A percentile compares a stretch with the other conserved stretches of the same genome.
phyloP scores from a whole-genome alignment of 805 yeast species.

The Saturnispora serradocipensis region DNA sequence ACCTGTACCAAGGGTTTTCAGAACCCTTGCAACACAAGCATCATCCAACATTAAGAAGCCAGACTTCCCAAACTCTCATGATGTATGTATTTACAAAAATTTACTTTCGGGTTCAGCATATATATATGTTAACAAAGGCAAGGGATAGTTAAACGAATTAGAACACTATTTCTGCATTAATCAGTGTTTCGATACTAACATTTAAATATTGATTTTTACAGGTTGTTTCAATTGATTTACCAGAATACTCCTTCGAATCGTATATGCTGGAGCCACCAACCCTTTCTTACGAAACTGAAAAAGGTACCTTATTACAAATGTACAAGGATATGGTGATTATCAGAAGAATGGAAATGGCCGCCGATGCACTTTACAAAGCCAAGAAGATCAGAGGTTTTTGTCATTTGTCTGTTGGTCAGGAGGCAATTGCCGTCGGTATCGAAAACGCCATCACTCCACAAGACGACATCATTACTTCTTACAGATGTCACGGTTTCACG shows the following conservation, averaged over 20 bases:
- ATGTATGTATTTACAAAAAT: constrained; percentile 3
- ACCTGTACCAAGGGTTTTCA: constrained; percentile 5
- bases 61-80: constrained; percentile 5
- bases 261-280: constrained; percentile 71
- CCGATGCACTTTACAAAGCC: constrained; percentile 96
- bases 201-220: background rate
- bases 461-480: constrained; percentile 91
- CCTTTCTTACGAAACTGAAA: constrained; percentile 67
- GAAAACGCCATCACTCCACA: constrained; percentile 82
- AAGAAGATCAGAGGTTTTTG: constrained; percentile 99
- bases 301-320: constrained; percentile 76
- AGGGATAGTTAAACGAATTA: too few species aligned
- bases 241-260: constrained; percentile 76
- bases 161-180: background rate
- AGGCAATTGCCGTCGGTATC: constrained; percentile 97
- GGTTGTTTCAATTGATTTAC: constrained; percentile 45
- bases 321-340: constrained; percentile 91
- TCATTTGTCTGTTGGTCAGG: constrained; percentile 97
- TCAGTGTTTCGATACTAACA: constrained; percentile 10
- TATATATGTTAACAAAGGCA: background rate
- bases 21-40: constrained; percentile 25
- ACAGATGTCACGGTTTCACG: constrained; percentile 98
- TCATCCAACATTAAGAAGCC: constrained; percentile 7
- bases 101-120: background rate
- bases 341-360: constrained; percentile 98